A percentile compares a stretch with the other conserved stretches of the same genome.
These are phyloP conservation scores for Podila minutissima DNA, from an alignment of 192 early-diverging fungal genomes.

Conservation along the genomic window DNA sequence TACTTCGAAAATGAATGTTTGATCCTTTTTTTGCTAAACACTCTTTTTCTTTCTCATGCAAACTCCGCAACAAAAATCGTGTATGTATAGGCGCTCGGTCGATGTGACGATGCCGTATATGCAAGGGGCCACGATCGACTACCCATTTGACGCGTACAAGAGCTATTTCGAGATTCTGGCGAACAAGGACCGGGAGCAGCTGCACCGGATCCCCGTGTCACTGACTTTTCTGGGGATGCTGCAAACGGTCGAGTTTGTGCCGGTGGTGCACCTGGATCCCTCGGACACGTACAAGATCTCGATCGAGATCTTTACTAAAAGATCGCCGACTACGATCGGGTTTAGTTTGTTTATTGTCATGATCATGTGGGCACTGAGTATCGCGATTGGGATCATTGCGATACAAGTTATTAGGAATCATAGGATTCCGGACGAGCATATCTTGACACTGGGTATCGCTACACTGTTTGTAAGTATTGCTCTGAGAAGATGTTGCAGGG, in stretches of 20 bases:
- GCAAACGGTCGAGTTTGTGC: conserved; percentile 55
- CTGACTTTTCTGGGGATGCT: conserved; percentile 55
- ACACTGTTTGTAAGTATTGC: conserved; percentile 53
- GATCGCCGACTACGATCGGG: conserved; percentile 58
- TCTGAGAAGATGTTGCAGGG: conserved; percentile 31
- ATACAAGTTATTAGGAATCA: conserved; percentile 54
- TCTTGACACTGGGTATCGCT: conserved; percentile 54
- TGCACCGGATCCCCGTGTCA: conserved; percentile 53
- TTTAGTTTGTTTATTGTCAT: conserved; percentile 60
- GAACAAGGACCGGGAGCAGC: conserved; percentile 40
- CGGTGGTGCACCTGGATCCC: conserved; percentile 19
- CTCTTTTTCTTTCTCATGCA: neutral
- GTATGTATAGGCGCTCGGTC: conserved; percentile 24
- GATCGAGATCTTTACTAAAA: conserved; percentile 51
- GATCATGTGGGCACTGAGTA: conserved; percentile 59
- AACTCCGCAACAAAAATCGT: too few relatives aligned
- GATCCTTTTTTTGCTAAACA: too few relatives aligned
- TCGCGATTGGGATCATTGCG: conserved; percentile 55
- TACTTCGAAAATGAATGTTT: too few relatives aligned
- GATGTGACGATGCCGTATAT: conserved; percentile 50
- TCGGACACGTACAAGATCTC: conserved; percentile 46
- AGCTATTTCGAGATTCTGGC: conserved; percentile 58
- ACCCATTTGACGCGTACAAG: conserved; percentile 59
- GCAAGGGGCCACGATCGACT: conserved; percentile 55
- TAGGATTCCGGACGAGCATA: conserved; percentile 53